These are phyloP conservation scores for Lentinula boryana DNA, from an alignment of 768 basidiomycete species.

Conservation along the genomic window DNA sequence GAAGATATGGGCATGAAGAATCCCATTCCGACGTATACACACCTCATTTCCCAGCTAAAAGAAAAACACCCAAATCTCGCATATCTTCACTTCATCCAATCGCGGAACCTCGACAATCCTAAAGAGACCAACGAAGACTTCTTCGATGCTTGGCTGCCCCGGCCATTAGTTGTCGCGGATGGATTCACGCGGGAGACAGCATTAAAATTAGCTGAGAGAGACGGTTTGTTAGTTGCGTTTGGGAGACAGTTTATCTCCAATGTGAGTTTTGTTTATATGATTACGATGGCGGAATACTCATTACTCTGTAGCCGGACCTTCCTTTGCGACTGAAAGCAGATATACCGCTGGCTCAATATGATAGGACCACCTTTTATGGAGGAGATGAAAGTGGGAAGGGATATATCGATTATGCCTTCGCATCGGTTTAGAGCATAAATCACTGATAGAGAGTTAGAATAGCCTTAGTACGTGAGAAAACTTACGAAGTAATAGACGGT, in stretches of 20 bases:
- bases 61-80: slow-evolving; percentile 29
- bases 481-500: no score
- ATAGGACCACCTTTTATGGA: slow-evolving; percentile 15
- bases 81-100: slow-evolving; percentile 36
- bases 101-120: slow-evolving; percentile 13
- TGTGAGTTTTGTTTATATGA: slow-evolving; percentile 7
- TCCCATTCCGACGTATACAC: slow-evolving; percentile 36
- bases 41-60: slow-evolving; percentile 36
- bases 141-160: slow-evolving; percentile 24
- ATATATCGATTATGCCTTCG: slow-evolving; percentile 25
- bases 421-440: not conserved
- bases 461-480: no score
- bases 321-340: slow-evolving; percentile 20
- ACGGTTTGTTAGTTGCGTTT: slow-evolving; percentile 23
- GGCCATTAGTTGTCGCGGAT: slow-evolving; percentile 23
- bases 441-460: no score
- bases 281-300: not conserved
- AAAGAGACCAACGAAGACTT: slow-evolving; percentile 21
- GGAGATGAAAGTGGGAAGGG: slow-evolving; percentile 18
- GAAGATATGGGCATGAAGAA: slow-evolving; percentile 34
- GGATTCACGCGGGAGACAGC: slow-evolving; percentile 25
- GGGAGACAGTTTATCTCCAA: slow-evolving; percentile 31
- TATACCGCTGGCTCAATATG: slow-evolving; percentile 13
- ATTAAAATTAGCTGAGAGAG: slow-evolving; percentile 18
- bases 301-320: slow-evolving; percentile 21